A percentile compares a stretch with the other conserved stretches of the same genome.
Evolutionary conservation across 306 rosid genomes (phyloP).

Genomic region (Adenanthera pavonina): DNA sequence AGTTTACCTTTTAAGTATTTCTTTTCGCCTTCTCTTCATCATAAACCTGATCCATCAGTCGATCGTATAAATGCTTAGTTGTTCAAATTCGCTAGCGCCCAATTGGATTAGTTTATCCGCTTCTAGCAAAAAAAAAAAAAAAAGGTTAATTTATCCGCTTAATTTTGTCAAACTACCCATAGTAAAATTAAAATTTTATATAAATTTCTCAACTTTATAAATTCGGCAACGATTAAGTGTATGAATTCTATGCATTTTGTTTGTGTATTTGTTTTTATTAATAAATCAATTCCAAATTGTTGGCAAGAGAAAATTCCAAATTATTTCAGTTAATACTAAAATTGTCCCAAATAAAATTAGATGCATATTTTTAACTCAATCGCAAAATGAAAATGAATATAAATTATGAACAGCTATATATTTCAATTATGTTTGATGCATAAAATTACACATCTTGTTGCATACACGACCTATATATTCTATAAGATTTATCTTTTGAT

Average conservation of each 20-base stretch:
- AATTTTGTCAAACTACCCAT: neutral
- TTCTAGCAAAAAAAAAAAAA: neutral
- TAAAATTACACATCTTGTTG: no score
- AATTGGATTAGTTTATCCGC: neutral
- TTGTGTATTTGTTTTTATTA: neutral
- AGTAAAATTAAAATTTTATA: no score
- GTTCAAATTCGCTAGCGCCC: neutral
- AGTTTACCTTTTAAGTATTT: no score
- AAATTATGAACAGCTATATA: neutral
- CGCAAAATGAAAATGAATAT: no score
- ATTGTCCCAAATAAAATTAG: neutral
- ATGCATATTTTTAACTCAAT: neutral
- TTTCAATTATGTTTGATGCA: no score
- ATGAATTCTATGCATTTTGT: neutral
- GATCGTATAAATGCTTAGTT: neutral
- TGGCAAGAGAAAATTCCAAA: no score
- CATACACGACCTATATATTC: no score
- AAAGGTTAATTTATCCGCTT: neutral
- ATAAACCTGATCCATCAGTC: neutral
- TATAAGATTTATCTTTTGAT: no score
- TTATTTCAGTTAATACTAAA: neutral
- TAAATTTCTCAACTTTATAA: neutral
- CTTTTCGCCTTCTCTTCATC: neutral
- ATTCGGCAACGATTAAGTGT: no score
- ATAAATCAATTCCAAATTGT: neutral